A percentile compares a stretch with the other conserved stretches of the same genome.
These are phyloP conservation scores for Eragrostis curvula DNA, from an alignment of 176 grass and related monocot species.

Conservation along the genomic window DNA sequence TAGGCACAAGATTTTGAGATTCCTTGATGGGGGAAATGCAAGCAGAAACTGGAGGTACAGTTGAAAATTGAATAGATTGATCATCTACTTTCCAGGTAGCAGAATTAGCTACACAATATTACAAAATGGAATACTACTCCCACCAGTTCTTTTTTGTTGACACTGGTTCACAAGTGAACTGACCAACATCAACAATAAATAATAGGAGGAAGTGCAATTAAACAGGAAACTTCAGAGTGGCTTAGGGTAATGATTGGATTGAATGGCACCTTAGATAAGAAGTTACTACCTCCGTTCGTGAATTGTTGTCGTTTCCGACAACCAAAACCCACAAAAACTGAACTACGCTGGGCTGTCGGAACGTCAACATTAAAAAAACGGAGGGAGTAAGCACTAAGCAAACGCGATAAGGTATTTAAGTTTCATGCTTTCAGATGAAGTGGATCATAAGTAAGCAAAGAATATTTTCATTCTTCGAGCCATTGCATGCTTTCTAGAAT, in stretches of 20 bases:
- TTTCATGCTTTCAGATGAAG: neutral
- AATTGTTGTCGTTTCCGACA: too few relatives aligned
- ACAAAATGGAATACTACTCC: neutral
- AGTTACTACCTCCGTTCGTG: too few relatives aligned
- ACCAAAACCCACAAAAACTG: too few relatives aligned
- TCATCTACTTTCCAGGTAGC: neutral
- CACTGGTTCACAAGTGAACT: too few relatives aligned
- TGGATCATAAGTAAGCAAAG: neutral
- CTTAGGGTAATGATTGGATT: neutral
- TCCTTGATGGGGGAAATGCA: neutral
- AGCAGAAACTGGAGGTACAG: constrained; percentile 24
- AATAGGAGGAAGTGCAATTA: neutral
- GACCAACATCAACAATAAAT: too few relatives aligned
- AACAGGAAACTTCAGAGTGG: neutral
- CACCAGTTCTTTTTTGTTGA: too few relatives aligned
- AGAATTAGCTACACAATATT: neutral
- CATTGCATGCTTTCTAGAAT: neutral
- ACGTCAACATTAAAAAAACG: too few relatives aligned
- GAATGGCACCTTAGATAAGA: neutral
- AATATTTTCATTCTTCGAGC: neutral
- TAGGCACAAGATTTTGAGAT: constrained; percentile 4
- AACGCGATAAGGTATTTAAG: neutral
- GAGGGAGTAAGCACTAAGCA: neutral
- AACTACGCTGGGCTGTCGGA: too few relatives aligned
- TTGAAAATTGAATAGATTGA: neutral